A percentile compares a stretch with the other conserved stretches of the same genome.
These are phyloP conservation scores for Gnaphalium uliginosum DNA, from an alignment of 129 eudicot species.

Conservation along the genomic window DNA sequence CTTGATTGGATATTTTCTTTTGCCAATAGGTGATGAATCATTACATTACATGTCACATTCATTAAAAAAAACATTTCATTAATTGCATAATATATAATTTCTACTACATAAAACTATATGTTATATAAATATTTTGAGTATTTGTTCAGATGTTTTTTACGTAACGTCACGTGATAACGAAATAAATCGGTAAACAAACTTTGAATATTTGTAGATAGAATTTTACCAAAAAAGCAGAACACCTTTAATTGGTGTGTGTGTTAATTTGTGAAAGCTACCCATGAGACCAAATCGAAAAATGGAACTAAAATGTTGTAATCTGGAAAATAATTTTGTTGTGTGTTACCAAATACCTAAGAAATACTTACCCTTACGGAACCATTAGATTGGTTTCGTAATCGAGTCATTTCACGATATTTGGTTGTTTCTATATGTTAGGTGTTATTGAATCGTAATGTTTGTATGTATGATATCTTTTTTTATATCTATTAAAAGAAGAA, in stretches of 20 bases:
- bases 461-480: too few species aligned
- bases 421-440: too few species aligned
- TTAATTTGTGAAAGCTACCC: conserved; percentile 8
- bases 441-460: too few species aligned
- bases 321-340: not conserved
- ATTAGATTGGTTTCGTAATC: not conserved
- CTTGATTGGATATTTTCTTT: conserved; percentile 10
- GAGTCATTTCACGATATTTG: not conserved
- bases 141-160: conserved; percentile 20
- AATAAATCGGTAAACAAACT: not conserved
- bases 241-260: not conserved
- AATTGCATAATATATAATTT: not conserved
- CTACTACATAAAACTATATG: too few species aligned
- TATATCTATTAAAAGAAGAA: too few species aligned
- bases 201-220: not conserved
- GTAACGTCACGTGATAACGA: conserved; percentile 18
- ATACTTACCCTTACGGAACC: not conserved
- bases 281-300: conserved; percentile 11
- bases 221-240: conserved; percentile 6
- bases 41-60: not conserved
- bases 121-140: too few species aligned
- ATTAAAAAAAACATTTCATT: not conserved
- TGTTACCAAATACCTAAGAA: not conserved
- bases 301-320: not conserved
- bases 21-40: conserved; percentile 5